A percentile compares a stretch with the other conserved stretches of the same genome.
phyloP scores from a whole-genome alignment of 371 early-diverging fungal genomes.

The Lichtheimia hyalospora region DNA sequence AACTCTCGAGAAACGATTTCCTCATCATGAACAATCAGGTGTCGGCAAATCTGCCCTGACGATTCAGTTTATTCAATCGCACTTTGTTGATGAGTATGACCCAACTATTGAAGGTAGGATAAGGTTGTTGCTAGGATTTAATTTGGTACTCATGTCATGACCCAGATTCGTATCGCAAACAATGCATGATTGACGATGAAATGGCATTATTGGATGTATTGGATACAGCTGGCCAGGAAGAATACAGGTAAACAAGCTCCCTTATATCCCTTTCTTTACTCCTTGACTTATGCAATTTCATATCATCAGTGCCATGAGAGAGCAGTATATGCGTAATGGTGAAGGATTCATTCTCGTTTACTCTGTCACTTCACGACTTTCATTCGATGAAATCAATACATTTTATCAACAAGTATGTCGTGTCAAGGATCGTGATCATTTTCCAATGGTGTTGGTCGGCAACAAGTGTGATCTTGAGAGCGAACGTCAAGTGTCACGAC shows the following conservation, averaged over 20 bases:
- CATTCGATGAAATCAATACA: constrained; percentile 69
- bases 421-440: constrained; percentile 77
- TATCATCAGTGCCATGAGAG: constrained; percentile 66
- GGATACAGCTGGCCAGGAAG: constrained; percentile 88
- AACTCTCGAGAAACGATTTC: neutral
- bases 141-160: neutral
- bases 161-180: constrained; percentile 78
- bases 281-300: neutral
- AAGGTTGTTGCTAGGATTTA: neutral
- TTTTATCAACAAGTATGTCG: constrained; percentile 65
- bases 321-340: constrained; percentile 80
- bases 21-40: constrained; percentile 28
- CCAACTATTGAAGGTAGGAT: constrained; percentile 85
- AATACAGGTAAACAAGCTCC: constrained; percentile 60
- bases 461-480: constrained; percentile 87
- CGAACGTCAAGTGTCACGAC: constrained; percentile 78
- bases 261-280: neutral
- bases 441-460: constrained; percentile 82
- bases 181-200: constrained; percentile 70
- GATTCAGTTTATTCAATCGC: constrained; percentile 88
- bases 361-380: constrained; percentile 57
- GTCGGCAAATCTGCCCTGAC: constrained; percentile 90
- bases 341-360: constrained; percentile 54
- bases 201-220: constrained; percentile 74
- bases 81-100: constrained; percentile 92